phyloP scores from a whole-genome alignment of 192 early-diverging fungal species.

The Gryganskiella cystojenkinii region DNA sequence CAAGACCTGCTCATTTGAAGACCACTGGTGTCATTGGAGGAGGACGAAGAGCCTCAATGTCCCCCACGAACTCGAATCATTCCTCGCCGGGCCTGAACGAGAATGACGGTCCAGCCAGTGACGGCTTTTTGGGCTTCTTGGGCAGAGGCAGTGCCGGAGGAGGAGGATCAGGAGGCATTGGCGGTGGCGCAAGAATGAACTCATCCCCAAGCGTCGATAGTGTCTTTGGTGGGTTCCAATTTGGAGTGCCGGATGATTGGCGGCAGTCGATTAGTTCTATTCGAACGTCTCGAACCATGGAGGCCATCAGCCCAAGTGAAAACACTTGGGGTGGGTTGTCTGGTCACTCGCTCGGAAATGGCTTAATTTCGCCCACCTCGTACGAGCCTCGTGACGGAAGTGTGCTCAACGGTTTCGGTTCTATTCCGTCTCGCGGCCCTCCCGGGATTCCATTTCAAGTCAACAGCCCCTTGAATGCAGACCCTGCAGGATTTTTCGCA shows the following conservation, averaged over 20 bases:
- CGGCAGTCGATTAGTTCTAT: constrained; percentile 39
- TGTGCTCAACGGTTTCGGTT: constrained; percentile 9
- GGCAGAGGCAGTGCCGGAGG: no score
- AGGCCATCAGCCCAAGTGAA: not conserved
- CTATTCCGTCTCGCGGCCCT: constrained; percentile 21
- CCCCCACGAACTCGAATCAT: constrained; percentile 32
- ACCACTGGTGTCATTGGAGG: constrained; percentile 43
- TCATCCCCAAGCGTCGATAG: constrained; percentile 40
- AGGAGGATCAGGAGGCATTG: no score
- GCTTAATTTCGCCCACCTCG: constrained; percentile 28
- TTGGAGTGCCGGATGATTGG: constrained; percentile 47
- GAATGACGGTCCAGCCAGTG: constrained; percentile 13
- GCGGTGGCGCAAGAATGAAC: not conserved
- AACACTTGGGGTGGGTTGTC: constrained; percentile 45
- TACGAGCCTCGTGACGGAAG: constrained; percentile 20
- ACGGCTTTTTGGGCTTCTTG: not conserved
- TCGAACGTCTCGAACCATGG: constrained; percentile 20
- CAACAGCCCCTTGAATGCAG: constrained; percentile 10
- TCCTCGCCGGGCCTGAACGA: constrained; percentile 42
- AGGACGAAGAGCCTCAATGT: constrained; percentile 36
- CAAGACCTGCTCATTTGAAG: constrained; percentile 43
- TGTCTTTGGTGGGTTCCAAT: constrained; percentile 46
- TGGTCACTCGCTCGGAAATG: constrained; percentile 26
- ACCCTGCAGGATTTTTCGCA: constrained; percentile 14
- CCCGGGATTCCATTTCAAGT: constrained; percentile 17